Evolutionary conservation across 768 basidiomycete species (phyloP).

Genomic region (Tubosaeta sp.): DNA sequence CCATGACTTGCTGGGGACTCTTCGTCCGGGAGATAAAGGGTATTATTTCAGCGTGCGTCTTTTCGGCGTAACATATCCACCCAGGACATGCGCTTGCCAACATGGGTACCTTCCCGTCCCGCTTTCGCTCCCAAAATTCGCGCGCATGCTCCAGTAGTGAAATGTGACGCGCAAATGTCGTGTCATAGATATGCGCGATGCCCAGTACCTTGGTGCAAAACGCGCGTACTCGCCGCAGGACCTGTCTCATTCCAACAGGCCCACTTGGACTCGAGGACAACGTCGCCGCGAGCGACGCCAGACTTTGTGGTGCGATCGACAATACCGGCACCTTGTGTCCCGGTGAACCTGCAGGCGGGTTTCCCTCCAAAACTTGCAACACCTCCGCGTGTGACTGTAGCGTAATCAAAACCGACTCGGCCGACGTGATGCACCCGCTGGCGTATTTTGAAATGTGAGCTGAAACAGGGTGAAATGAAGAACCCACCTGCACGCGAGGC

Average conservation of each 20-base stretch:
- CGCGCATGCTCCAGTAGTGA: constrained; percentile 74
- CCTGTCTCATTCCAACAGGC: constrained; percentile 47
- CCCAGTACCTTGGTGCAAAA: constrained; percentile 69
- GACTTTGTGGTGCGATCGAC: constrained; percentile 85
- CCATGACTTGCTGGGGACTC: constrained; percentile 94
- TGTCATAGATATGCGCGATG: constrained; percentile 85
- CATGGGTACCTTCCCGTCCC: constrained; percentile 64
- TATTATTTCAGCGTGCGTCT: constrained; percentile 90
- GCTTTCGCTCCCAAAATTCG: constrained; percentile 75
- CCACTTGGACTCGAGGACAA: constrained; percentile 43
- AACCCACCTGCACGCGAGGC: constrained; percentile 92
- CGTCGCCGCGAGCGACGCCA: constrained; percentile 75
- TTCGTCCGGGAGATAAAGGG: constrained; percentile 86
- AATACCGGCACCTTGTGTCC: constrained; percentile 59
- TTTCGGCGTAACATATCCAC: constrained; percentile 99
- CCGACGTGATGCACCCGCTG: constrained; percentile 95
- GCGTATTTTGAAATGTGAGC: constrained; percentile 38
- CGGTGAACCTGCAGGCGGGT: constrained; percentile 39
- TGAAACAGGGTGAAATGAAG: not conserved
- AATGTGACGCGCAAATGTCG: constrained; percentile 89
- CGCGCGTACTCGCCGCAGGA: constrained; percentile 66
- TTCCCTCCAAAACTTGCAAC: constrained; percentile 65
- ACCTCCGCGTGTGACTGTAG: constrained; percentile 95
- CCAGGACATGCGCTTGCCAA: constrained; percentile 95
- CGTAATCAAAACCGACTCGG: constrained; percentile 94